Evolutionary conservation across 805 yeast species (phyloP).

Genomic region (Saitoella complicata): DNA sequence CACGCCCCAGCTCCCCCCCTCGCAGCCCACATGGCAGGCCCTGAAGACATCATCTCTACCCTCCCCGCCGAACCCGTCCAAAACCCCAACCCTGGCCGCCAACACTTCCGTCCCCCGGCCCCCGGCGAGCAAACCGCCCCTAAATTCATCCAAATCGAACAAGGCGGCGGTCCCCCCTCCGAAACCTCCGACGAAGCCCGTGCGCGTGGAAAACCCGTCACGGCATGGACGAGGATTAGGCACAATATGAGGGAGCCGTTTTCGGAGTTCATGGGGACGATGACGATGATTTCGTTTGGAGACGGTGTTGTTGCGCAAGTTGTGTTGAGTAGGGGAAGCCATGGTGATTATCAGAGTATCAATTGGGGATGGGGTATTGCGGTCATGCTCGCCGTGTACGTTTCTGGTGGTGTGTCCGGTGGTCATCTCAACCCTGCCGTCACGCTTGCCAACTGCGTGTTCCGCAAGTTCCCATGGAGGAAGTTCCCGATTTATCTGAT

Average conservation of each 20-base stretch:
- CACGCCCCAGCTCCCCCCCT: too few relatives aligned
- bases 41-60: too few relatives aligned
- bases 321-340: constrained; percentile 22
- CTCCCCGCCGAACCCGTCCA: too few relatives aligned
- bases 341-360: constrained; percentile 29
- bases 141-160: too few relatives aligned
- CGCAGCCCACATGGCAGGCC: too few relatives aligned
- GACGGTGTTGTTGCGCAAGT: constrained; percentile 34
- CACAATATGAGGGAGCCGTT: constrained; percentile 29
- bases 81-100: too few relatives aligned
- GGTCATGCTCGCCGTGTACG: constrained; percentile 34
- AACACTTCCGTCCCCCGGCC: too few relatives aligned
- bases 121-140: too few relatives aligned
- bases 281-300: constrained; percentile 31
- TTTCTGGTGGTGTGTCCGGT: constrained; percentile 38
- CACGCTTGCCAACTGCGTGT: constrained; percentile 31
- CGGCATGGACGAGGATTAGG: constrained; percentile 3
- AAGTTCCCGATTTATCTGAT: constrained; percentile 30
- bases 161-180: too few relatives aligned
- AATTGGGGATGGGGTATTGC: constrained; percentile 41
- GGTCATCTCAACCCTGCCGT: constrained; percentile 44
- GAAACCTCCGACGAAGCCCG: neutral
- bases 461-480: constrained; percentile 35
- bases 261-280: constrained; percentile 38
- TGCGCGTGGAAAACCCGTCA: too few relatives aligned